These are phyloP conservation scores for Magnolia officinalis DNA, from an alignment of 164 flowering plant species.

Conservation along the genomic window DNA sequence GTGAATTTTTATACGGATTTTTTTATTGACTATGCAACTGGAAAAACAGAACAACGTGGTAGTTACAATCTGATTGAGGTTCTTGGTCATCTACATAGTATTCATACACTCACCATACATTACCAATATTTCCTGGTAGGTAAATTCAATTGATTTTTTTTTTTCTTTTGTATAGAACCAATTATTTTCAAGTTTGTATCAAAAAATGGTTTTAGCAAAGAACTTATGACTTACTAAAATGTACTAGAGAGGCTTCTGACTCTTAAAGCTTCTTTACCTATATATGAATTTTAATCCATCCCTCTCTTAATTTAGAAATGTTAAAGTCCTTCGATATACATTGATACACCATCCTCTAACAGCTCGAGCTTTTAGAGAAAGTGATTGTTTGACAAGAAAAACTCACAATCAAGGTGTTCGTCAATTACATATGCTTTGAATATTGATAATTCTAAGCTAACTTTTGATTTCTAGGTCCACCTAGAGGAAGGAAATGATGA, in stretches of 20 bases:
- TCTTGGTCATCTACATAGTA: not conserved
- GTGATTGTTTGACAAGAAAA: too few relatives aligned
- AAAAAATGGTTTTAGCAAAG: not conserved
- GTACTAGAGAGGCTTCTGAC: not conserved
- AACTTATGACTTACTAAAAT: not conserved
- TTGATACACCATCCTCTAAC: too few relatives aligned
- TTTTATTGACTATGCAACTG: not conserved
- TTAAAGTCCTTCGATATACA: too few relatives aligned
- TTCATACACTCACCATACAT: not conserved
- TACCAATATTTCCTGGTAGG: not conserved
- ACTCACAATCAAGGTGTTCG: too few relatives aligned
- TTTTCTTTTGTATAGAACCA: too few relatives aligned
- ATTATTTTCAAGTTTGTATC: too few relatives aligned
- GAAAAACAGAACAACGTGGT: not conserved
- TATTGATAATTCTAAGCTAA: not conserved
- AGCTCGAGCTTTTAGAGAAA: too few relatives aligned
- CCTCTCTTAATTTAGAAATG: not conserved
- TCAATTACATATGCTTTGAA: too few relatives aligned
- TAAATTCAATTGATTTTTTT: not conserved
- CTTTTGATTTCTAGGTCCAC: not conserved
- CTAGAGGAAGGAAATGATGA: not conserved
- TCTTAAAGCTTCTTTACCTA: not conserved
- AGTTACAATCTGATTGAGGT: not conserved
- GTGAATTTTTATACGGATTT: not conserved
- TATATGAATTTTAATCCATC: not conserved